phyloP scores from a whole-genome alignment of 257 asterid genomes.

The Solanum medicagineum region DNA sequence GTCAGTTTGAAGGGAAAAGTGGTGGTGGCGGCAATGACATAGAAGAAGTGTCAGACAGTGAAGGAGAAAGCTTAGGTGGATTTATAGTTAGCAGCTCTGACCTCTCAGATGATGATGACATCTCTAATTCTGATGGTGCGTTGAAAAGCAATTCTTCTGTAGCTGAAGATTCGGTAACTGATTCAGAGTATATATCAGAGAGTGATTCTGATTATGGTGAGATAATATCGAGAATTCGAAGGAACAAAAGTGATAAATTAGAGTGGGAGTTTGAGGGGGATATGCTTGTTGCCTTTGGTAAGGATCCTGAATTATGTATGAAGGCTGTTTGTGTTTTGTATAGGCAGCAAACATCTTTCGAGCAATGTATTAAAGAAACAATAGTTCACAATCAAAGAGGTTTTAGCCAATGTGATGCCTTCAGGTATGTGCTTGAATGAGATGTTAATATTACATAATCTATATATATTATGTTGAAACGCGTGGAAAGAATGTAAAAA shows the following conservation, averaged over 20 bases:
- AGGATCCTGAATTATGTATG: slow-evolving; percentile 51
- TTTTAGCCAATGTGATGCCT: slow-evolving; percentile 46
- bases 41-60: slow-evolving; percentile 28
- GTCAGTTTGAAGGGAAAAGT: slow-evolving; percentile 3
- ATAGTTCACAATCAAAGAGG: slow-evolving; percentile 36
- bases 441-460: neutral
- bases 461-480: neutral
- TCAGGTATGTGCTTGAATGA: slow-evolving; percentile 16
- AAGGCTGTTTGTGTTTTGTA: slow-evolving; percentile 60
- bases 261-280: slow-evolving; percentile 57
- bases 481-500: neutral
- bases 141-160: neutral
- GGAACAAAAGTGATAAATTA: slow-evolving; percentile 29
- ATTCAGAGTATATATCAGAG: slow-evolving; percentile 21
- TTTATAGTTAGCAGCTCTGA: slow-evolving; percentile 39
- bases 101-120: slow-evolving; percentile 10
- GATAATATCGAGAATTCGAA: slow-evolving; percentile 35
- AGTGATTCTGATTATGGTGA: slow-evolving; percentile 17
- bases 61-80: slow-evolving; percentile 39
- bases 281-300: slow-evolving; percentile 56
- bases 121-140: slow-evolving; percentile 9
- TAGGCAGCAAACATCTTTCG: slow-evolving; percentile 49
- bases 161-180: slow-evolving; percentile 7
- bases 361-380: slow-evolving; percentile 29
- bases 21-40: slow-evolving; percentile 15